These are phyloP conservation scores for Podila clonocystis DNA, from an alignment of 192 early-diverging fungal genomes.

Conservation along the genomic window DNA sequence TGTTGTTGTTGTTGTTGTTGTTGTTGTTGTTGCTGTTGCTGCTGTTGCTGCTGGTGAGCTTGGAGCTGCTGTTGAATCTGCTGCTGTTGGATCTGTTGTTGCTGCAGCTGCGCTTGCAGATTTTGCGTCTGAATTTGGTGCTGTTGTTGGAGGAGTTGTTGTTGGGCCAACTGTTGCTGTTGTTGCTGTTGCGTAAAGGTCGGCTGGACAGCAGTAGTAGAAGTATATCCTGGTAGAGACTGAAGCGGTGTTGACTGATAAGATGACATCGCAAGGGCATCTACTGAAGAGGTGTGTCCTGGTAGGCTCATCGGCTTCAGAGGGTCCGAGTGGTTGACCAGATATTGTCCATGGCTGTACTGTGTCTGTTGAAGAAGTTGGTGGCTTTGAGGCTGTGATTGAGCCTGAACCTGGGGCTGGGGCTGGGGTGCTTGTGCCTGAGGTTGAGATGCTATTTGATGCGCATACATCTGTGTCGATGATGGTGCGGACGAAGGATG, in stretches of 20 bases:
- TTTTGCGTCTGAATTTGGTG: conserved; percentile 1
- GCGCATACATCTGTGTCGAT: conserved; percentile 9
- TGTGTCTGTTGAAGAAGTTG: conserved; percentile 4
- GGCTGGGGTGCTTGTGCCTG: neutral
- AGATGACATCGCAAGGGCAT: neutral
- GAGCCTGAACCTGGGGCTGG: neutral
- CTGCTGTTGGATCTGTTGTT: conserved; percentile 16
- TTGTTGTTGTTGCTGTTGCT: conserved; percentile 12
- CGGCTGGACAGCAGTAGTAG: neutral
- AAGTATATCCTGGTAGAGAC: neutral
- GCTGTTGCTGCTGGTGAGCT: conserved; percentile 18
- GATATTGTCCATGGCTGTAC: conserved; percentile 32
- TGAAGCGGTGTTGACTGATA: conserved; percentile 3
- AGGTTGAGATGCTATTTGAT: neutral
- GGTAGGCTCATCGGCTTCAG: conserved; percentile 25
- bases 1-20: conserved; percentile 16
- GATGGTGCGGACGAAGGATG: conserved; percentile 17
- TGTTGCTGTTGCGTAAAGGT: conserved; percentile 13
- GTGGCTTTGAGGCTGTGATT: neutral
- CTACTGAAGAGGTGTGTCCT: conserved; percentile 3
- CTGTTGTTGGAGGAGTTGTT: conserved; percentile 22
- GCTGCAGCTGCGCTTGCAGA: conserved; percentile 3
- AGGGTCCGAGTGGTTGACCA: conserved; percentile 14
- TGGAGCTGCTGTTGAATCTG: conserved; percentile 29
- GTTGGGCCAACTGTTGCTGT: conserved; percentile 8